These are phyloP conservation scores for Emmonsia crescens DNA, from an alignment of 2,329 filamentous ascomycete species.

Conservation along the genomic window DNA sequence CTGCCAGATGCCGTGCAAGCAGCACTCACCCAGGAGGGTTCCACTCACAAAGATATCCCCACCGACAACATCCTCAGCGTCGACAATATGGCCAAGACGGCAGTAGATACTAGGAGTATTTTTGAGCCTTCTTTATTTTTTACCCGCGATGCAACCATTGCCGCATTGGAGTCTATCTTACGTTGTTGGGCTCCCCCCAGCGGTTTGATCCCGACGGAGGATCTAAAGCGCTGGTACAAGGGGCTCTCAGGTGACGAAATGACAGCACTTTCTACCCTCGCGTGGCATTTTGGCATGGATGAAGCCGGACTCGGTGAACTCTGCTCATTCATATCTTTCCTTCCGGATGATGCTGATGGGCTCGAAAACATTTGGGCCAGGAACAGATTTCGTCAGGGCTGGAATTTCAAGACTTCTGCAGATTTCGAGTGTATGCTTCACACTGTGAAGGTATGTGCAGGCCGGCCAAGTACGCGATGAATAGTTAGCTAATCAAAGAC, in stretches of 20 bases:
- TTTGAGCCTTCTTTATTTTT: not conserved
- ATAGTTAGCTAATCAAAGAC: not conserved
- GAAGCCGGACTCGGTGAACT: not conserved
- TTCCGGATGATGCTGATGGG: not conserved
- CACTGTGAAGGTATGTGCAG: not conserved
- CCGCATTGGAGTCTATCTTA: not conserved
- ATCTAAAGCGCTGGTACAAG: not conserved
- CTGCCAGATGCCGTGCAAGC: not conserved
- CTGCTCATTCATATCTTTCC: not conserved
- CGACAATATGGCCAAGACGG: not conserved
- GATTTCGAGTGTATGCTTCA: not conserved
- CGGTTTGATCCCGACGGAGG: not conserved
- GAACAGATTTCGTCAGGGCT: not conserved
- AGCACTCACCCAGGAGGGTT: not conserved
- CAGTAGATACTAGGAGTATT: not conserved
- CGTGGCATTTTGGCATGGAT: not conserved
- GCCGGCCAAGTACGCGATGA: not conserved
- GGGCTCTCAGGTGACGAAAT: not conserved
- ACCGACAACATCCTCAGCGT: not conserved
- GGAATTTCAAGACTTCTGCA: not conserved
- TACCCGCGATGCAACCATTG: not conserved
- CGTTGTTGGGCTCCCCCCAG: not conserved
- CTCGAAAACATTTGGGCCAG: not conserved
- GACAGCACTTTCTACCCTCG: not conserved
- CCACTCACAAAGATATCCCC: not conserved